These are phyloP conservation scores for Bauhinia variegata DNA, from an alignment of 306 rosid genomes.

Conservation along the genomic window DNA sequence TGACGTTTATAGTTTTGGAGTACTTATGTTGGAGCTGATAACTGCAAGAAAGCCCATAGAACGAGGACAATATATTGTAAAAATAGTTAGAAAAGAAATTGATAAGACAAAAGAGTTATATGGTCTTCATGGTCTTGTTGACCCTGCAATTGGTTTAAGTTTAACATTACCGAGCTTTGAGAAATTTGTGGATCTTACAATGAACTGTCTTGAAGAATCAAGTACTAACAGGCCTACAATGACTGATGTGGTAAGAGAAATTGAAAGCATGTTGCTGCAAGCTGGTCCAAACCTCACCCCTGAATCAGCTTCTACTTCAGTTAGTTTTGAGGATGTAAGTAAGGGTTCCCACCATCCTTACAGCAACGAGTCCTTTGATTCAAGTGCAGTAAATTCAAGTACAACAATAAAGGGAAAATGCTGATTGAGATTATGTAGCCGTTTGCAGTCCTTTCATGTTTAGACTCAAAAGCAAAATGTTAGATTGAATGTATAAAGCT, in stretches of 20 bases:
- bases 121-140: constrained; percentile 38
- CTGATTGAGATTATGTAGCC: no score
- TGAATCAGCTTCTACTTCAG: constrained; percentile 31
- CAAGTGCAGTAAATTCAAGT: no score
- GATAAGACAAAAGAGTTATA: constrained; percentile 37
- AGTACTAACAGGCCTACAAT: constrained; percentile 43
- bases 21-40: constrained; percentile 51
- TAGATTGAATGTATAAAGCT: no score
- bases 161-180: constrained; percentile 34
- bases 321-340: constrained; percentile 27
- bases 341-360: constrained; percentile 25
- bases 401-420: no score
- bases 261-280: constrained; percentile 39
- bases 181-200: constrained; percentile 43
- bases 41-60: constrained; percentile 48
- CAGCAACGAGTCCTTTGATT: neutral
- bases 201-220: constrained; percentile 42
- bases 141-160: constrained; percentile 25
- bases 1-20: constrained; percentile 57
- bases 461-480: neutral
- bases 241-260: constrained; percentile 50
- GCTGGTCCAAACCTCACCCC: constrained; percentile 33
- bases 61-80: constrained; percentile 40
- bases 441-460: neutral
- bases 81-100: constrained; percentile 31